Percentiles rank a stretch among this genome's conserved stretches.
Conservation (phyloP, 495 filamentous ascomycete species). For the Schizothecium vesticola region DNA sequence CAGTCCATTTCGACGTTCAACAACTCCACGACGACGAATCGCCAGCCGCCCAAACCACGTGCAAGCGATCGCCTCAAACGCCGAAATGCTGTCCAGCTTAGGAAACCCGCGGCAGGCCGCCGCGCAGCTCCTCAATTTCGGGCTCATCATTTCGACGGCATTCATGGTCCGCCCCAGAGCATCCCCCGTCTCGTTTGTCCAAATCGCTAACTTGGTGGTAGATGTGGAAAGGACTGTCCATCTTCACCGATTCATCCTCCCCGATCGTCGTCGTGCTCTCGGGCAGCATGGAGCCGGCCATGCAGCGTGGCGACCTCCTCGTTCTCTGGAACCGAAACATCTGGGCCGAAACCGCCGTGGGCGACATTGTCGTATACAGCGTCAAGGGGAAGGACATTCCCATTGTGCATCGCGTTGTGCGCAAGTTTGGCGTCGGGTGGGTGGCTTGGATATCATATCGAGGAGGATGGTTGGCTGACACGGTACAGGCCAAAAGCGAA, state of each 20-base stretch:
- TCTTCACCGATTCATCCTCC: conserved; percentile 77
- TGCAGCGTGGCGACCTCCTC: conserved; percentile 88
- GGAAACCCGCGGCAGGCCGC: conserved; percentile 76
- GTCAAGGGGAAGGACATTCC: conserved; percentile 87
- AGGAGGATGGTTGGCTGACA: neutral
- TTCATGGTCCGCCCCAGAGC: conserved; percentile 61
- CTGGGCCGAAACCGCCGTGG: conserved; percentile 61
- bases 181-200: neutral
- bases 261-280: conserved; percentile 95
- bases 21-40: neutral
- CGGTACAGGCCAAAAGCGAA: conserved; percentile 39
- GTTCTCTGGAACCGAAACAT: conserved; percentile 90
- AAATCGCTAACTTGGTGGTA: conserved; percentile 11
- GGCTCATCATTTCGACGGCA: conserved; percentile 84
- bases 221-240: conserved; percentile 92
- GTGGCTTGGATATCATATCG: conserved; percentile 20
- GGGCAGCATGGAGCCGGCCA: conserved; percentile 95
- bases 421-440: conserved; percentile 58
- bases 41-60: neutral
- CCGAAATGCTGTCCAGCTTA: conserved; percentile 65
- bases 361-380: conserved; percentile 94
- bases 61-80: conserved; percentile 3
- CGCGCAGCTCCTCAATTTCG: conserved; percentile 92
- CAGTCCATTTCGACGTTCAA: neutral
- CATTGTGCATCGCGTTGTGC: conserved; percentile 84